Conservation (phyloP, 192 early-diverging fungal genomes). For the Kappamyces sp. region DNA sequence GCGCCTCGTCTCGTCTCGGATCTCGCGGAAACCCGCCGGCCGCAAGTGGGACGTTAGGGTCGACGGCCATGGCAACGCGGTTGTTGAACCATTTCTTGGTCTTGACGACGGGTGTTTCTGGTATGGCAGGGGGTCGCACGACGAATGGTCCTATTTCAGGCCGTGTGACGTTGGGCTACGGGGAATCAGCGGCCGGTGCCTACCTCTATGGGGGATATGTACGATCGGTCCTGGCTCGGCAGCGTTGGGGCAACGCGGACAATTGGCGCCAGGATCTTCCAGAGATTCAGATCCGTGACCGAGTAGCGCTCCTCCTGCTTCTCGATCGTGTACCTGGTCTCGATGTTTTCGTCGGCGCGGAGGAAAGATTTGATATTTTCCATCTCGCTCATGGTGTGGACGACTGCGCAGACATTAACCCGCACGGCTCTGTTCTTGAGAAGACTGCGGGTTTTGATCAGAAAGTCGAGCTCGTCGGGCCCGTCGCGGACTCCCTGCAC, state of each 20-base stretch:
- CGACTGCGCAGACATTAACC: conserved; percentile 32
- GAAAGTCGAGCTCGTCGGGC: conserved; percentile 30
- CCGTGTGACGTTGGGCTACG: conserved; percentile 31
- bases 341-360: conserved; percentile 39
- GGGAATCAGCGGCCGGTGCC: not conserved
- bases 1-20: conserved; percentile 9
- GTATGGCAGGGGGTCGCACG: conserved; percentile 47
- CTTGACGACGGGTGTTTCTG: conserved; percentile 34
- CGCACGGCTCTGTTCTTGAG: conserved; percentile 35
- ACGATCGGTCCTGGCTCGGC: conserved; percentile 36
- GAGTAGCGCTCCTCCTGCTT: conserved; percentile 29
- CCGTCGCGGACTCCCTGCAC: conserved; percentile 35
- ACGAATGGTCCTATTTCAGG: conserved; percentile 35
- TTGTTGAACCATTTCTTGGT: conserved; percentile 54
- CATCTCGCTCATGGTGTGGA: conserved; percentile 27
- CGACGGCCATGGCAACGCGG: conserved; percentile 47
- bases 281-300: conserved; percentile 37
- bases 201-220: conserved; percentile 34
- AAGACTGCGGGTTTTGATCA: conserved; percentile 39
- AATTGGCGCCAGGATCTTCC: conserved; percentile 48
- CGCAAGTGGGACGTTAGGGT: conserved; percentile 6
- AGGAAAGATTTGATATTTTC: conserved; percentile 33
- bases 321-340: conserved; percentile 25
- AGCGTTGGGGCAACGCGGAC: conserved; percentile 25
- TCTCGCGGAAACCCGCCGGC: not conserved